Percentiles rank a stretch among this genome's conserved stretches.
Evolutionary conservation across 2,329 filamentous ascomycete species (phyloP).

Genomic region (Mollisiaceae sp.): DNA sequence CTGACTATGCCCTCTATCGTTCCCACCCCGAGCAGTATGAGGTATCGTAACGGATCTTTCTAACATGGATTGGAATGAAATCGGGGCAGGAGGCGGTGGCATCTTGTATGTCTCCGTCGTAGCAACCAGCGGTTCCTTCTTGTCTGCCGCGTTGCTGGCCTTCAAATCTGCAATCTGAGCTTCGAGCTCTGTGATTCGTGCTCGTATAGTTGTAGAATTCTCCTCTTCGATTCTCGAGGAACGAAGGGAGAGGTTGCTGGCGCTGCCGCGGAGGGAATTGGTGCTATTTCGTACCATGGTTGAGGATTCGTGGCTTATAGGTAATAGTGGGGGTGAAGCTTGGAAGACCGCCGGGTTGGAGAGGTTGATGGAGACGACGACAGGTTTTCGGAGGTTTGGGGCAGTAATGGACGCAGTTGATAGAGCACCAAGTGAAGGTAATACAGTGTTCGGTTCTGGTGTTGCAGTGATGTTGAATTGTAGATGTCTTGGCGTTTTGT

Average conservation of each 20-base stretch:
- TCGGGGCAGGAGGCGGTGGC: neutral
- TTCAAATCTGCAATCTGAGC: constrained; percentile 11
- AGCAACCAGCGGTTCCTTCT: neutral
- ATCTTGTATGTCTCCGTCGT: neutral
- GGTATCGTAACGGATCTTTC: too few species aligned
- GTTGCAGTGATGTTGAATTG: neutral
- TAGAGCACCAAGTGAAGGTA: neutral
- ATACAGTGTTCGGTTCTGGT: neutral
- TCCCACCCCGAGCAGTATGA: too few species aligned
- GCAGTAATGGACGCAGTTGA: neutral
- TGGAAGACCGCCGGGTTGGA: neutral
- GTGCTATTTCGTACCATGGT: constrained; percentile 38
- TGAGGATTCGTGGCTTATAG: neutral
- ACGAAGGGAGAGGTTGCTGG: constrained; percentile 31
- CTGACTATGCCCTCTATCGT: too few species aligned
- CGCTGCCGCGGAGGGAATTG: constrained; percentile 34
- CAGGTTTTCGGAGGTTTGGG: neutral
- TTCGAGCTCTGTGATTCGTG: constrained; percentile 32
- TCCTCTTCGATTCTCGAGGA: constrained; percentile 15
- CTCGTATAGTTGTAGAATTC: constrained; percentile 19
- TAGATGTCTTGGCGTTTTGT: neutral
- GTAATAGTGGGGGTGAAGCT: neutral
- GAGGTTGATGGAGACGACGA: neutral
- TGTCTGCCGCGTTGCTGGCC: neutral
- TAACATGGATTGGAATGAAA: neutral